Evolutionary conservation across 1,284 basidiomycete species (phyloP).

Genomic region (Inonotus hispidus): DNA sequence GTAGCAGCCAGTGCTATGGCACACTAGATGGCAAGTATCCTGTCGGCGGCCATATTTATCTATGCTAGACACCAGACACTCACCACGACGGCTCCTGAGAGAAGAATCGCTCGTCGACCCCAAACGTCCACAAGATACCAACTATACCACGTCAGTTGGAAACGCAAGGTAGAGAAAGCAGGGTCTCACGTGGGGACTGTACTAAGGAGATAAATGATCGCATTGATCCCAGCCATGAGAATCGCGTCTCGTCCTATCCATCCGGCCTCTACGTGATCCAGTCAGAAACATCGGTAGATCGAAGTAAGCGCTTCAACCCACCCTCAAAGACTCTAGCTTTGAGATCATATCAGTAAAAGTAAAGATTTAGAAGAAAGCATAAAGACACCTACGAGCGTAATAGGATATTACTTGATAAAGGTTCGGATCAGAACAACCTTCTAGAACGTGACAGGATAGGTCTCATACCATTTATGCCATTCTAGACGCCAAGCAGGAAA

Average conservation of each 20-base stretch:
- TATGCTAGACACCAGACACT: constrained; percentile 28
- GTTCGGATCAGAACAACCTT: constrained; percentile 4
- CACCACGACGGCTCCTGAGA: constrained; percentile 85
- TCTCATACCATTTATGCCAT: constrained; percentile 79
- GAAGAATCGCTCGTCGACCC: constrained; percentile 85
- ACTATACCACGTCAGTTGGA: constrained; percentile 34
- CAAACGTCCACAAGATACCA: constrained; percentile 95
- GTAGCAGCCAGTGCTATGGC: constrained; percentile 68
- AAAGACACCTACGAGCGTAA: constrained; percentile 71
- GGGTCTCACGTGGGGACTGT: constrained; percentile 75
- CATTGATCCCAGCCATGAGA: constrained; percentile 96
- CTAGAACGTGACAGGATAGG: background rate
- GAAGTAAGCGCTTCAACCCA: constrained; percentile 28
- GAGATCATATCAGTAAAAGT: constrained; percentile 18
- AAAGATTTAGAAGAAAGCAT: constrained; percentile 9
- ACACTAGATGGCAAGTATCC: constrained; percentile 49
- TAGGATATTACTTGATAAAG: constrained; percentile 76
- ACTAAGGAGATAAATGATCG: constrained; percentile 80
- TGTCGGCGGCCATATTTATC: constrained; percentile 1
- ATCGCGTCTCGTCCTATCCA: constrained; percentile 98
- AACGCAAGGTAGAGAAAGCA: background rate
- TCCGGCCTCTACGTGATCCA: constrained; percentile 69
- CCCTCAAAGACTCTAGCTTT: constrained; percentile 81
- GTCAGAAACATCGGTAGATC: background rate
- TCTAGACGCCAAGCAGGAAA: constrained; percentile 38